Evolutionary conservation across 2,329 filamentous ascomycete species (phyloP).

Genomic region (Zelopaecilomyces penicillatus): DNA sequence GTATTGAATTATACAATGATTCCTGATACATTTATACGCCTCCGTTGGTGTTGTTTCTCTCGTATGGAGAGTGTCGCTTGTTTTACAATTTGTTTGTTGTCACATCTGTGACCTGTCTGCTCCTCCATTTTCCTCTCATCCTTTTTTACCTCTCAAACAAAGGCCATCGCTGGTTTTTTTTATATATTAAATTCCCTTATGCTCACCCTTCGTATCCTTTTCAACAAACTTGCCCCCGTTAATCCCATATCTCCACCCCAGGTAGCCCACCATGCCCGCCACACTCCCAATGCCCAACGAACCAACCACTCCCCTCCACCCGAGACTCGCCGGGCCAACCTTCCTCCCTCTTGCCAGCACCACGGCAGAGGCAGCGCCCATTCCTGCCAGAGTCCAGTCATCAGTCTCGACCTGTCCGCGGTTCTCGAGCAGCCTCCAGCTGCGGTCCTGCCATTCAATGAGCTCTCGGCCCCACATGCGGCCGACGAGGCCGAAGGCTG

Average conservation of each 20-base stretch:
- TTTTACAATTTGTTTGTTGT: too few species aligned
- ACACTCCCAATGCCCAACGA: constrained; percentile 40
- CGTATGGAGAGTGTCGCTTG: too few species aligned
- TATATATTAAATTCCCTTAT: constrained; percentile 7
- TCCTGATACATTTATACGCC: too few species aligned
- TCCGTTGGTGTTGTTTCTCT: too few species aligned
- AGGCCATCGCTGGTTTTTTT: too few species aligned
- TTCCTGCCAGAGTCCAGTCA: constrained; percentile 43
- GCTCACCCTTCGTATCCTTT: constrained; percentile 13
- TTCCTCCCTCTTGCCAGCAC: constrained; percentile 21
- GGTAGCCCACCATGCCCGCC: constrained; percentile 38
- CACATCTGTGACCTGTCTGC: too few species aligned
- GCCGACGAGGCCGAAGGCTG: constrained; percentile 33
- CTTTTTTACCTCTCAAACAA: too few species aligned
- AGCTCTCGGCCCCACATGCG: constrained; percentile 48
- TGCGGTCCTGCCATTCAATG: constrained; percentile 57
- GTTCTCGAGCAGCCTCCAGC: constrained; percentile 53
- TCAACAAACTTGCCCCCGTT: constrained; percentile 33
- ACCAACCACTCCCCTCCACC: constrained; percentile 34
- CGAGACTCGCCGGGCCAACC: constrained; percentile 14
- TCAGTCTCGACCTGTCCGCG: constrained; percentile 48
- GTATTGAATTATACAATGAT: too few species aligned
- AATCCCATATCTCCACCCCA: constrained; percentile 42
- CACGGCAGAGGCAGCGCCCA: constrained; percentile 26
- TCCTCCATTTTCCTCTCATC: too few species aligned